phyloP scores from a whole-genome alignment of 2,329 filamentous ascomycete genomes.

The Cadophora gregata region DNA sequence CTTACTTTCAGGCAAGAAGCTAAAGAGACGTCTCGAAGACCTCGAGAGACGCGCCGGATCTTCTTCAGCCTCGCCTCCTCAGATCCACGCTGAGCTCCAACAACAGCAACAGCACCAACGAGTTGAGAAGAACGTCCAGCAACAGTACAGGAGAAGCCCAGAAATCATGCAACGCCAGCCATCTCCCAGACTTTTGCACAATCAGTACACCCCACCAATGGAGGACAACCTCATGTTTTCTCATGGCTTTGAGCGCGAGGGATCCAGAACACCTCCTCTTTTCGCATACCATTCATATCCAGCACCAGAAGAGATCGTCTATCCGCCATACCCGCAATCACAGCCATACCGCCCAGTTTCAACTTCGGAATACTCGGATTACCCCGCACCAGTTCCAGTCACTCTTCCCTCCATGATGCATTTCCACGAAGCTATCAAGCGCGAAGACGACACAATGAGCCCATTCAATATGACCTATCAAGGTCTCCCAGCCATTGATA shows the following conservation, averaged over 20 bases:
- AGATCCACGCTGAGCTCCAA: constrained; percentile 54
- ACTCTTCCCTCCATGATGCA: constrained; percentile 70
- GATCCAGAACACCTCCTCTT: constrained; percentile 74
- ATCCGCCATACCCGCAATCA: constrained; percentile 62
- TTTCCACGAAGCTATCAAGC: constrained; percentile 70
- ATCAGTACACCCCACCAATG: constrained; percentile 68
- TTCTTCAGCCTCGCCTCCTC: constrained; percentile 61
- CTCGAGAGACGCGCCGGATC: constrained; percentile 78
- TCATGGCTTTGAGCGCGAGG: constrained; percentile 69
- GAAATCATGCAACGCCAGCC: constrained; percentile 47
- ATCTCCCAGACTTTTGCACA: constrained; percentile 50
- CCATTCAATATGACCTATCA: constrained; percentile 72
- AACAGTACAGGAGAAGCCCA: constrained; percentile 41
- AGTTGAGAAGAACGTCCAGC: constrained; percentile 34
- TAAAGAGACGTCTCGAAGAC: constrained; percentile 87
- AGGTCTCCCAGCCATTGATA: constrained; percentile 64
- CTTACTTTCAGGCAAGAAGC: constrained; percentile 76
- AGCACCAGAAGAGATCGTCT: constrained; percentile 67
- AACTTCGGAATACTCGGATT: constrained; percentile 55
- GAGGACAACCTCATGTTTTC: constrained; percentile 73
- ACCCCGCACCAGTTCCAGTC: constrained; percentile 61
- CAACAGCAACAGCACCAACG: constrained; percentile 35
- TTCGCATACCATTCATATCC: constrained; percentile 72
- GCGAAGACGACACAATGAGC: constrained; percentile 66
- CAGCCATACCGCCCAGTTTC: constrained; percentile 60